Percentiles rank a stretch among this genome's conserved stretches.
These are phyloP conservation scores for Candida dubliniensis DNA, from an alignment of 1,139 yeast genomes.

Conservation along the genomic window DNA sequence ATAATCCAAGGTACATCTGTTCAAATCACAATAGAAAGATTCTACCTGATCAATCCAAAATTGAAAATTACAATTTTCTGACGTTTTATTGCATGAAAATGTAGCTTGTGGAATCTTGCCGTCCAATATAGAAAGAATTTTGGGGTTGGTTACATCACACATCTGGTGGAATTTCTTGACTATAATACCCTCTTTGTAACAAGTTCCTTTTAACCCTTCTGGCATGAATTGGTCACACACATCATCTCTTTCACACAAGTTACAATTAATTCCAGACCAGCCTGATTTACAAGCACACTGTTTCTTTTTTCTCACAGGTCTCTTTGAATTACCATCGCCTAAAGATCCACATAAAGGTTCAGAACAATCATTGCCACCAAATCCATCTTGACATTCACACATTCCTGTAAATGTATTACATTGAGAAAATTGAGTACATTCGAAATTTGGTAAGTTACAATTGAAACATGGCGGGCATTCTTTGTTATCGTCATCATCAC, in stretches of 20 bases:
- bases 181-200: conserved; percentile 84
- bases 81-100: conserved; percentile 75
- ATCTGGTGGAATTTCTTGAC: conserved; percentile 82
- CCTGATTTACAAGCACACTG: conserved; percentile 77
- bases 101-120: conserved; percentile 92
- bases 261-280: conserved; percentile 94
- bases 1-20: conserved; percentile 66
- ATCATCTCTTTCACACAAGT: conserved; percentile 67
- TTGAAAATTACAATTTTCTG: conserved; percentile 77
- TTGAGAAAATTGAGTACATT: conserved; percentile 82
- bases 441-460: conserved; percentile 87
- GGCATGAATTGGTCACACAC: conserved; percentile 90
- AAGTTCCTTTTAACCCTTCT: conserved; percentile 81
- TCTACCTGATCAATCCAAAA: conserved; percentile 93
- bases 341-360: conserved; percentile 87
- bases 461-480: conserved; percentile 89
- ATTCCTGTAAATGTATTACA: conserved; percentile 88
- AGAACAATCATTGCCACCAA: conserved; percentile 91
- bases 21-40: conserved; percentile 84
- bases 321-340: conserved; percentile 58
- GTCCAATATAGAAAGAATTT: conserved; percentile 73
- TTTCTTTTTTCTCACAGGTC: conserved; percentile 57
- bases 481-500: conserved; percentile 19
- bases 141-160: conserved; percentile 91
- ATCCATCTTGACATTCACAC: conserved; percentile 91